A percentile compares a stretch with the other conserved stretches of the same genome.
phyloP scores from a whole-genome alignment of 225 moss, liverwort and hornwort species.

The Polytrichum formosum region DNA sequence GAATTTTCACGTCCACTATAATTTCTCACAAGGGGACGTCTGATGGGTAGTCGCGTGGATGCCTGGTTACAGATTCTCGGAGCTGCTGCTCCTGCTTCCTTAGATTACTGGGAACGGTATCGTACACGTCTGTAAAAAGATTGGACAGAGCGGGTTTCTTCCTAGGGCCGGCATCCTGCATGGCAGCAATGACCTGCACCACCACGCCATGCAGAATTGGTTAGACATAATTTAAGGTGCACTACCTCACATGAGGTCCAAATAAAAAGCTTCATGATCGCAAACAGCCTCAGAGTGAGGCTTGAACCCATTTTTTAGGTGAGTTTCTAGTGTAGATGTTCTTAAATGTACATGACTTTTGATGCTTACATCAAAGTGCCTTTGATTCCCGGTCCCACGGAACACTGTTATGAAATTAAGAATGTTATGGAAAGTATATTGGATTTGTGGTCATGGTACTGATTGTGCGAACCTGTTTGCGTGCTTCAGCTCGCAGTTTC shows the following conservation, averaged over 20 bases:
- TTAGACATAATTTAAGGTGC: not conserved
- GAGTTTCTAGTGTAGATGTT: too few relatives aligned
- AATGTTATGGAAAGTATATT: too few relatives aligned
- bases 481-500: conserved; percentile 42
- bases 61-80: conserved; percentile 44
- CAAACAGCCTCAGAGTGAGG: not conserved
- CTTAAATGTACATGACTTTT: too few relatives aligned
- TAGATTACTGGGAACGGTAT: conserved; percentile 58
- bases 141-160: conserved; percentile 59
- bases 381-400: too few relatives aligned
- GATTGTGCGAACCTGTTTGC: conserved; percentile 34
- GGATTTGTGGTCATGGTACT: too few relatives aligned
- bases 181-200: conserved; percentile 77
- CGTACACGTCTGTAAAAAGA: conserved; percentile 88
- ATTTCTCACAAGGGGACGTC: conserved; percentile 57
- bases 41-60: conserved; percentile 61
- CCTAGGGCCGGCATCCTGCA: conserved; percentile 65
- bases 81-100: conserved; percentile 74
- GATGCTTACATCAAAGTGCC: too few relatives aligned
- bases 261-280: not conserved
- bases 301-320: too few relatives aligned
- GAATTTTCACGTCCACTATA: too few relatives aligned
- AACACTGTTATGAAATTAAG: too few relatives aligned
- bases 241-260: not conserved
- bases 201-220: conserved; percentile 1